Conservation (phyloP, 768 basidiomycete genomes). For the Inosperma sp. region DNA sequence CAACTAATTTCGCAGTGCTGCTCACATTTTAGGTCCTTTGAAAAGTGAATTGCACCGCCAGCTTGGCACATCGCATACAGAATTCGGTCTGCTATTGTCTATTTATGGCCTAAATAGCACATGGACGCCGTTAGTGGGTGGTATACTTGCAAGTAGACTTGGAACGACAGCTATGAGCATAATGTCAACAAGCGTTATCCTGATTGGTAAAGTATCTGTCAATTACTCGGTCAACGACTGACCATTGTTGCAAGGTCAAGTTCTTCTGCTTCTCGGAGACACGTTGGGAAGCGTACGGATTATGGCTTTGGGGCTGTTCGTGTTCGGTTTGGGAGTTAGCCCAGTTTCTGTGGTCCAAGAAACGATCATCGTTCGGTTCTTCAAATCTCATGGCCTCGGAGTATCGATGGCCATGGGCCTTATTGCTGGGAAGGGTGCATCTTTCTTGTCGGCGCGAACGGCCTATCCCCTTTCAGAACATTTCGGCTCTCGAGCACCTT, state of each 20-base stretch:
- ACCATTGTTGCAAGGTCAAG: constrained; percentile 44
- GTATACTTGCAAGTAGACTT: constrained; percentile 61
- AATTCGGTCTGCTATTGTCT: constrained; percentile 74
- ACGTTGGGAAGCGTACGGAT: constrained; percentile 52
- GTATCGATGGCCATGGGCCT: constrained; percentile 80
- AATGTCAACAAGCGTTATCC: constrained; percentile 68
- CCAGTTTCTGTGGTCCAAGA: constrained; percentile 83
- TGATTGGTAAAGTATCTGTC: constrained; percentile 40
- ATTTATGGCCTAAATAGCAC: constrained; percentile 70
- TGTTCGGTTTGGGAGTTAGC: constrained; percentile 76
- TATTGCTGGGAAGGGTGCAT: constrained; percentile 72
- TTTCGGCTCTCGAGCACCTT: constrained; percentile 69
- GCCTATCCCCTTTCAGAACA: constrained; percentile 69
- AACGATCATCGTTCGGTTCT: constrained; percentile 80
- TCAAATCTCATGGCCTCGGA: constrained; percentile 69
- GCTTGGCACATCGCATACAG: constrained; percentile 69
- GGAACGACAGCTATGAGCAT: constrained; percentile 72
- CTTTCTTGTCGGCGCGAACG: constrained; percentile 70
- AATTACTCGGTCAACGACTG: neutral
- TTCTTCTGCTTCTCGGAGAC: constrained; percentile 64
- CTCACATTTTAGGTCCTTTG: constrained; percentile 72
- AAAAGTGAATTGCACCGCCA: constrained; percentile 67
- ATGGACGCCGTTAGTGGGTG: constrained; percentile 74
- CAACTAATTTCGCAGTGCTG: constrained; percentile 42
- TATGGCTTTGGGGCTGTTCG: constrained; percentile 73